Conservation (phyloP, 2,329 filamentous ascomycete genomes). For the Xylariales sp. region DNA sequence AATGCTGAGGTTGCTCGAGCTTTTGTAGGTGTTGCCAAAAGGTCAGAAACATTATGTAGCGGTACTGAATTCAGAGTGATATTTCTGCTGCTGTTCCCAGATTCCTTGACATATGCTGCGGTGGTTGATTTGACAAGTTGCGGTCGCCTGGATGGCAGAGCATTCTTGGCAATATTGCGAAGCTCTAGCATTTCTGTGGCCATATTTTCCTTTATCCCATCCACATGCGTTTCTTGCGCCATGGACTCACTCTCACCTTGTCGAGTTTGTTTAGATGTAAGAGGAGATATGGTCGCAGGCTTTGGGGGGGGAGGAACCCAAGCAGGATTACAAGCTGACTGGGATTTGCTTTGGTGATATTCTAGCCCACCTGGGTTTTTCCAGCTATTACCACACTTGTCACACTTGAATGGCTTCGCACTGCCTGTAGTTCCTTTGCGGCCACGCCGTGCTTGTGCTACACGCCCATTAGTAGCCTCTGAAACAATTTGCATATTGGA, state of each 20-base stretch:
- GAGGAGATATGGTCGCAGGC: neutral
- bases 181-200: neutral
- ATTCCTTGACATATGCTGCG: too few relatives aligned
- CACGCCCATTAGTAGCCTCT: neutral
- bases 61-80: constrained; percentile 1
- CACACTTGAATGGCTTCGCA: constrained; percentile 38
- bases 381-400: constrained; percentile 50
- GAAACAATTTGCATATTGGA: neutral
- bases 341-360: constrained; percentile 54
- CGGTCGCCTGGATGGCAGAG: constrained; percentile 3
- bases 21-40: too few relatives aligned
- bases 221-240: too few relatives aligned
- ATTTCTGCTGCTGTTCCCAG: too few relatives aligned
- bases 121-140: constrained; percentile 10
- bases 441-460: neutral
- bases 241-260: too few relatives aligned
- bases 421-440: neutral
- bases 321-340: constrained; percentile 47
- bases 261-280: neutral
- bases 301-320: constrained; percentile 26
- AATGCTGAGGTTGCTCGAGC: too few relatives aligned
- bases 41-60: constrained; percentile 6
- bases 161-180: neutral
- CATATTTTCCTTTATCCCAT: neutral
- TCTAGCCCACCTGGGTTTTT: constrained; percentile 56